These are phyloP conservation scores for Fusarium caatingaense DNA, from an alignment of 2,329 filamentous ascomycete genomes.

Conservation along the genomic window DNA sequence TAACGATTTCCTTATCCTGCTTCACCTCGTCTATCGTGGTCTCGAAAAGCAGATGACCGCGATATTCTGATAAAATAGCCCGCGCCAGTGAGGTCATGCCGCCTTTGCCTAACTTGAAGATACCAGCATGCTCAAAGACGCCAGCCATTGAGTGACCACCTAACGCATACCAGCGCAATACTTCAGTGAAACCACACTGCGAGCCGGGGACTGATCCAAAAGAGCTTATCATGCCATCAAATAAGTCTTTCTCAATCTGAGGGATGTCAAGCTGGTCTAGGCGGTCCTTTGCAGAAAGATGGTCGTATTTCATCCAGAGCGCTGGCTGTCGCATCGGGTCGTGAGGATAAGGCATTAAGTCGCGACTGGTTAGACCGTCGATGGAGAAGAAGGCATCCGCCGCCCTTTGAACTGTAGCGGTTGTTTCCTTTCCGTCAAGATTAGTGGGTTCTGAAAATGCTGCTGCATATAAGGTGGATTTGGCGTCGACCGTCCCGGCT, in stretches of 20 bases:
- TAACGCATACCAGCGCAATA: conserved; percentile 35
- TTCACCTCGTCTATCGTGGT: not conserved
- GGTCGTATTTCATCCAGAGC: conserved; percentile 43
- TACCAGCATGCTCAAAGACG: conserved; percentile 18
- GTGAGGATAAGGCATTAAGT: conserved; percentile 53
- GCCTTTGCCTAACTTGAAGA: not conserved
- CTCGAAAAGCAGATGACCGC: not conserved
- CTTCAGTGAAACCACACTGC: conserved; percentile 23
- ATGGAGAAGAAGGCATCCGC: conserved; percentile 48
- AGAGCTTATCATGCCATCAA: conserved; percentile 27
- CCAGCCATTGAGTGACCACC: conserved; percentile 23
- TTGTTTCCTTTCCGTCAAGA: not conserved
- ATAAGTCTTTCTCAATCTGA: conserved; percentile 27
- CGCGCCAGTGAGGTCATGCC: not conserved
- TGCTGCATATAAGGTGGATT: conserved; percentile 18
- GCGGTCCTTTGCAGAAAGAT: conserved; percentile 46
- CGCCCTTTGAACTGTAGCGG: conserved; percentile 13
- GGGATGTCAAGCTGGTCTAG: conserved; percentile 45
- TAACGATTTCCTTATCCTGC: not conserved
- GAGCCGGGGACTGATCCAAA: conserved; percentile 21
- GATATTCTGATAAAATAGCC: not conserved
- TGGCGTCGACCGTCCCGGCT: conserved; percentile 4
- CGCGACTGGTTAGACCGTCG: conserved; percentile 45
- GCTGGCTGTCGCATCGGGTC: conserved; percentile 46
- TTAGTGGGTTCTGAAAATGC: not conserved